These are phyloP conservation scores for Pyricularia sp. DNA, from an alignment of 2,329 filamentous ascomycete genomes.

Conservation along the genomic window DNA sequence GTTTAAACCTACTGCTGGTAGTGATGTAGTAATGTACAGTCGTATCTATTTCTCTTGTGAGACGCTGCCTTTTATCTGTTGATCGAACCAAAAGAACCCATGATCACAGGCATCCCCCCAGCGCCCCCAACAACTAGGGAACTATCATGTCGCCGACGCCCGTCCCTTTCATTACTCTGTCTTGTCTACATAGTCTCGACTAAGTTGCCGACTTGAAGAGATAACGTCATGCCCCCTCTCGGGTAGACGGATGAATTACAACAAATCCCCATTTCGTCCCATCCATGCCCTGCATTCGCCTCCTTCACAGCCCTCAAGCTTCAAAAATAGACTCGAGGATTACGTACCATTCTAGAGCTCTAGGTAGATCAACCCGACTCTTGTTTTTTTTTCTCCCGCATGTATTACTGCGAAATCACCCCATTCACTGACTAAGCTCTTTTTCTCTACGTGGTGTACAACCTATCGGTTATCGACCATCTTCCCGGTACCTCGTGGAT, in stretches of 20 bases:
- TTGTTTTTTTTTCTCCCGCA: too few relatives aligned
- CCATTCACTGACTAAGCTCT: too few relatives aligned
- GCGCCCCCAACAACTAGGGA: too few relatives aligned
- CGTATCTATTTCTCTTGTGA: neutral
- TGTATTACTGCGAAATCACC: too few relatives aligned
- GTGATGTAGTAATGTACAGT: neutral
- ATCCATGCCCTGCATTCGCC: neutral
- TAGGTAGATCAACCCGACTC: too few relatives aligned
- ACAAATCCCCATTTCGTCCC: neutral
- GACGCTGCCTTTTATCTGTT: neutral
- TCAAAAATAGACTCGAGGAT: neutral
- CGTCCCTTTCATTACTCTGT: too few relatives aligned
- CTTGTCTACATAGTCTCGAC: neutral
- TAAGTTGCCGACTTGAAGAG: neutral
- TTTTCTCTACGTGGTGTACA: too few relatives aligned
- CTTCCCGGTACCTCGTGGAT: too few relatives aligned
- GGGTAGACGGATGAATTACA: neutral
- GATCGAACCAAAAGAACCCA: neutral
- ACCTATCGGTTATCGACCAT: too few relatives aligned
- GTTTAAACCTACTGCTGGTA: neutral
- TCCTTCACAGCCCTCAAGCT: neutral
- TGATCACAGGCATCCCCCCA: neutral
- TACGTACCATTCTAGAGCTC: neutral
- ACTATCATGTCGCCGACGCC: neutral
- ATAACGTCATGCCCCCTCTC: neutral